Base-by-base conservation (phyloP, 1,284 basidiomycete species). In the Puccinia brachypodii region DNA sequence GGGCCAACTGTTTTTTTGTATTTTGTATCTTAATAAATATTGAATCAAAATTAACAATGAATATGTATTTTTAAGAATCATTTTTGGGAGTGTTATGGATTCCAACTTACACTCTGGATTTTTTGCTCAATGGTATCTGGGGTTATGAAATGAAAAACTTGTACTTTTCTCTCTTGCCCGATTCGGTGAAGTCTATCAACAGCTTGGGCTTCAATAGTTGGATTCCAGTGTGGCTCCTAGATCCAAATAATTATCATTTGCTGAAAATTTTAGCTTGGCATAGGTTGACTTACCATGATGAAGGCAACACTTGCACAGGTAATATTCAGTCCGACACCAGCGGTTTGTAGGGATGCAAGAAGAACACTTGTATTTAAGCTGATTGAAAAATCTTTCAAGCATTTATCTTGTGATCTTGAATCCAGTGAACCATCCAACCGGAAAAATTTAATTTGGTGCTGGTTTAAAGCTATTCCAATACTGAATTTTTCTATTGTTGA, bases 181-280 rank as follows among this genome's bases (percentile, higher is more conserved):
- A 86, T 86, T 9, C 85, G 84, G 58, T 86, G 85, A 22, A 85
- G 85, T 3, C 86, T 84, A 69, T 86, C 85, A 82, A 86, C 85
- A 3, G 86, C 86, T 40, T 86, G 86, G 11, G 85, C 81, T 81
- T 86, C 85, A 84, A 86, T 84, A 69, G 85, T 85, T 36, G 82
- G 42, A 31, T 83, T 82, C 85, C 86, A 86, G 66, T 86, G 85
- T 42, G 83, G 84, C 62, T 86, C 86, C 83, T 84, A 86, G 22
- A 33, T 11, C 47, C 47, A 11, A 22, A 50, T 11, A 22, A 50
- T 11, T 22, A 11, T 50, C 47, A 50, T 50, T 50, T 22, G 11
- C 47, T 50, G 22, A 14, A 28, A 3, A n/a, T 71, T 28, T 7
- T 31, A 8, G 31, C 31, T 31, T 3, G 44, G n/a, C n/a, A n/a